Conservation (phyloP, 176 grass and related monocot genomes). For the Miscanthus lutarioriparius region DNA sequence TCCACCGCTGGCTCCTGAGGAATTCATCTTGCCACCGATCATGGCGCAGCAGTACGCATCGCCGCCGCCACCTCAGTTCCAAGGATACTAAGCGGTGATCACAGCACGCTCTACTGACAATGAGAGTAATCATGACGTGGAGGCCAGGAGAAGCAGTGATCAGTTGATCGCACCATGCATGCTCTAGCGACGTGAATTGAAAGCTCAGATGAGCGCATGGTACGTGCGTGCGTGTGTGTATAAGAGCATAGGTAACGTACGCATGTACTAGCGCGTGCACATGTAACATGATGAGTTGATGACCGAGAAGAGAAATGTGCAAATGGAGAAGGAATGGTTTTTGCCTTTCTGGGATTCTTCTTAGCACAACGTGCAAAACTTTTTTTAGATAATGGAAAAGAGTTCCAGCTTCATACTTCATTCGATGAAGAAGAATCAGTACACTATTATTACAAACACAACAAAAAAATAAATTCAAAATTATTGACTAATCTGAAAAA, state of each 20-base stretch:
- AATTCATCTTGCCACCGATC: conserved; percentile 40
- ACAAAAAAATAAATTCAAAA: background rate
- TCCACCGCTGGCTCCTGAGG: conserved; percentile 4
- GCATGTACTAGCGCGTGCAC: background rate
- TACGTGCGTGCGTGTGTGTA: background rate
- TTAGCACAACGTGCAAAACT: background rate
- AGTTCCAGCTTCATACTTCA: too few species aligned
- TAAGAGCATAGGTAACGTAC: background rate
- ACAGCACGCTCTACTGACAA: background rate
- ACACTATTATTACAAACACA: too few species aligned
- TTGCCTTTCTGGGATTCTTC: background rate
- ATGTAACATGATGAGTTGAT: background rate
- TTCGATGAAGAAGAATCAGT: too few species aligned
- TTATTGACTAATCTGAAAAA: background rate
- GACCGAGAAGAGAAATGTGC: background rate
- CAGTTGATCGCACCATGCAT: background rate
- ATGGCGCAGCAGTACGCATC: conserved; percentile 22
- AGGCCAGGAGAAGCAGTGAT: background rate
- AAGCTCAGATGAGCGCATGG: conserved; percentile 14
- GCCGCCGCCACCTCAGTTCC: conserved; percentile 45
- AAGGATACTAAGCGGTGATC: conserved; percentile 39
- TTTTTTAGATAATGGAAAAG: too few species aligned
- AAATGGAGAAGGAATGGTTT: background rate
- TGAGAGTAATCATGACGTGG: background rate
- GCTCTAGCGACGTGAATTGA: background rate